Base-by-base conservation (phyloP, 2,329 filamentous ascomycete species). In the Pyrenochaeta sp. region DNA sequence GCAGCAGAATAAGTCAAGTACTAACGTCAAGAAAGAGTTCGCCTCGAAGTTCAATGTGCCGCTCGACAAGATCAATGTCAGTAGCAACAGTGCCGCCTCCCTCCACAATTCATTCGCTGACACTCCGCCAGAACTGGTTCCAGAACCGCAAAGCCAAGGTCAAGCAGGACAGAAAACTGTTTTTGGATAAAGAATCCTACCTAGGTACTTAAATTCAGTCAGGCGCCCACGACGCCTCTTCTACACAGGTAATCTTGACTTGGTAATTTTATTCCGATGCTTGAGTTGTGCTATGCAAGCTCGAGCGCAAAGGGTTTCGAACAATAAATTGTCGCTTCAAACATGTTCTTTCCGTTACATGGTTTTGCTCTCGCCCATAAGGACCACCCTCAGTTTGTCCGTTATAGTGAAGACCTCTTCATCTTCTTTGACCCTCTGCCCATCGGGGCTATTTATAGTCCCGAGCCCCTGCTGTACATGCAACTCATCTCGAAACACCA, bases 61-160 rank as follows among this genome's bases (percentile, higher is more conserved):
- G 23, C 63, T 80, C 43, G 77, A 80, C 63, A 80, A 80, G 68
- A 76, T 80, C 63, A 80, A 80, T 51, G 77, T 78, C 60, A 65
- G 76, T 74, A 14, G 30, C n/a, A n/a, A n/a, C n/a, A n/a, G n/a
- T n/a, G n/a, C 37, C n/a, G n/a, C 14, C 11, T 20, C 17, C 20
- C 19, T 26, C 26, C 15, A 27, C 19, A 34, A 11, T 8, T 22
- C 19, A 24, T 14, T 23, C 18, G 60, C 72, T 76, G 66, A 75
- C 55, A 28, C 18, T 23, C 19, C 22, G 13, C 42, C 53, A 79
- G 77, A 80, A 80, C 56, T 80, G 77, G 77, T 80, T 80, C 54
- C 77, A 80, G 60, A 80, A 80, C 56, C 74, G 77, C 35, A 61
- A 77, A 48, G 77, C 77, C 41, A 80, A 79, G 53, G 74, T 77